These are phyloP conservation scores for Chaetomium olivaceum DNA, from an alignment of 2,329 filamentous ascomycete species.

Conservation along the genomic window DNA sequence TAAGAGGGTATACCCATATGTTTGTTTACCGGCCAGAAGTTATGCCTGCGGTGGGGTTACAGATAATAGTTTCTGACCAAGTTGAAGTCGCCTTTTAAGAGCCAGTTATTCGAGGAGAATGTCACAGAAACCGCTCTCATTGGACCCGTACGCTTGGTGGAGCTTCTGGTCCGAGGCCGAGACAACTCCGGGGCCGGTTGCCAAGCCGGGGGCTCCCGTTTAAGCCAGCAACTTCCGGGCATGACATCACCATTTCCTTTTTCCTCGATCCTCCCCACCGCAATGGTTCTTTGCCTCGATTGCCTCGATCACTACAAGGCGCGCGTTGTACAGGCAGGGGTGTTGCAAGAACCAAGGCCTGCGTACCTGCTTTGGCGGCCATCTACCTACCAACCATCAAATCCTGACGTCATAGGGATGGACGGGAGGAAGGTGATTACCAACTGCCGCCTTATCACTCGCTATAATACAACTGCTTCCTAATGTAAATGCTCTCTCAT, in stretches of 20 bases:
- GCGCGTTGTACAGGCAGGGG: background rate
- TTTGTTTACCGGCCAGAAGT: too few species aligned
- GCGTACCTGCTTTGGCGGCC: background rate
- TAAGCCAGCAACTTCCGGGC: background rate
- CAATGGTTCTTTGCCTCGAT: background rate
- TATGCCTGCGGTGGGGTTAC: too few species aligned
- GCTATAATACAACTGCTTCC: background rate
- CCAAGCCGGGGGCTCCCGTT: background rate
- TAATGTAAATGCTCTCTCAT: background rate
- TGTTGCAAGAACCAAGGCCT: background rate
- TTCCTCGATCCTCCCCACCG: background rate
- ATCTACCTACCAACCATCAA: background rate
- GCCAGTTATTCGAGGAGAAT: too few species aligned
- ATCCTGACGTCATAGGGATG: background rate
- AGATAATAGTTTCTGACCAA: too few species aligned
- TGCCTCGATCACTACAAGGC: too few species aligned
- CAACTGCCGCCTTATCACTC: background rate
- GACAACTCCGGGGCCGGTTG: background rate
- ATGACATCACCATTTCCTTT: conserved; percentile 5
- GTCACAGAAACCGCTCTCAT: too few species aligned
- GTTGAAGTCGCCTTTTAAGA: too few species aligned
- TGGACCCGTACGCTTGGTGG: too few species aligned
- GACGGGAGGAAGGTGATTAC: background rate
- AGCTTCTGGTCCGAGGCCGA: background rate
- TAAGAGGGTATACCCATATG: too few species aligned